Conservation (phyloP, 208 protist species). For the Blastocrithidia nonstop region DNA sequence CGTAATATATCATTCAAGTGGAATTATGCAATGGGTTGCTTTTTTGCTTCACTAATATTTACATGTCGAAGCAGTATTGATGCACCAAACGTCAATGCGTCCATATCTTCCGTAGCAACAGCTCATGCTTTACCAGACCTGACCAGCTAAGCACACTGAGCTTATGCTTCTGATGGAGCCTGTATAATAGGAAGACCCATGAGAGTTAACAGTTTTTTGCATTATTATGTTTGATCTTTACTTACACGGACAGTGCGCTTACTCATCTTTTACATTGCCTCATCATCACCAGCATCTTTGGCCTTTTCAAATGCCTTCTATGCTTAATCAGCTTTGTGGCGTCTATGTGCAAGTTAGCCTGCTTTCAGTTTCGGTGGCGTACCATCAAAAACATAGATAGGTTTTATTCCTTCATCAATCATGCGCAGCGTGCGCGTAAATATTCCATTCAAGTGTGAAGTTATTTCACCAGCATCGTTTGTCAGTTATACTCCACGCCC, state of each 20-base stretch:
- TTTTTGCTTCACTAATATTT: conserved; percentile 91
- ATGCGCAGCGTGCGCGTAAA: conserved; percentile 96
- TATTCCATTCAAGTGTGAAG: conserved; percentile 96
- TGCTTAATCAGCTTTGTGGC: conserved; percentile 87
- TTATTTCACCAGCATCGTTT: conserved; percentile 94
- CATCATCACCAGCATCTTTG: conserved; percentile 77
- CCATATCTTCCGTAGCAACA: conserved; percentile 99
- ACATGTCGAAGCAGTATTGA: conserved; percentile 93
- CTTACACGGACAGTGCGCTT: conserved; percentile 91
- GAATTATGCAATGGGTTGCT: conserved; percentile 92
- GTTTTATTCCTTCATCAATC: conserved; percentile 96
- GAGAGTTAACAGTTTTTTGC: conserved; percentile 93
- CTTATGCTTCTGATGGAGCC: conserved; percentile 96
- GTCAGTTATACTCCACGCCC: conserved; percentile 86
- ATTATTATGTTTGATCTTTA: conserved; percentile 95
- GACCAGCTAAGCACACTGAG: conserved; percentile 96
- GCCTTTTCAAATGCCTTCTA: conserved; percentile 82
- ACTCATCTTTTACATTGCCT: conserved; percentile 89
- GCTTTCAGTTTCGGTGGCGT: conserved; percentile 95
- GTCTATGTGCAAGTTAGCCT: conserved; percentile 85
- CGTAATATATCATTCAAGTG: conserved; percentile 80
- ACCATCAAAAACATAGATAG: conserved; percentile 99
- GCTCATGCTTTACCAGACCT: conserved; percentile 92
- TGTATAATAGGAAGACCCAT: conserved; percentile 98
- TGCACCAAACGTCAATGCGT: conserved; percentile 97